A percentile compares a stretch with the other conserved stretches of the same genome.
phyloP scores from a whole-genome alignment of 2,329 filamentous ascomycete genomes.

The Ceratocystis papillata region DNA sequence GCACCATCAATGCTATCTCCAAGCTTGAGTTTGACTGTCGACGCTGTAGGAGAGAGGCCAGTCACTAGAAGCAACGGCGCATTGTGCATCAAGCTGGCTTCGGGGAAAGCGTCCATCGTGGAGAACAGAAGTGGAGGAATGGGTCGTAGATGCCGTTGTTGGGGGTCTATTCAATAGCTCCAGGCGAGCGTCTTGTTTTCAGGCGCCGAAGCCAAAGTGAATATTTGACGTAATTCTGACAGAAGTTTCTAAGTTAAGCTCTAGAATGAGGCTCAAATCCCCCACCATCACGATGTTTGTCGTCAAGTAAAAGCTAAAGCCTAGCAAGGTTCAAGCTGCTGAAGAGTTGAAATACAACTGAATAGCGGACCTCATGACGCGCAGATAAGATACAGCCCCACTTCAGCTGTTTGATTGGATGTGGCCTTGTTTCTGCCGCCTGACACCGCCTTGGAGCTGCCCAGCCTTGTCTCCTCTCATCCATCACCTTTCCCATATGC shows the following conservation, averaged over 20 bases:
- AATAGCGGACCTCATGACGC: constrained; percentile 19
- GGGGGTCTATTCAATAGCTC: not conserved
- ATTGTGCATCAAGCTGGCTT: constrained; percentile 74
- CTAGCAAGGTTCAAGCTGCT: not conserved
- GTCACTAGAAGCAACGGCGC: constrained; percentile 74
- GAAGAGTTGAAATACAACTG: not conserved
- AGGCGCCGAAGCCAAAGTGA: too few relatives aligned
- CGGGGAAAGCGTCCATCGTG: constrained; percentile 67
- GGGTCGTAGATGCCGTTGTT: not conserved
- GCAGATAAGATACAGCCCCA: constrained; percentile 16
- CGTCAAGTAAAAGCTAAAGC: not conserved
- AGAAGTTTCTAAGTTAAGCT: too few relatives aligned
- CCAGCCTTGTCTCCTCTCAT: not conserved
- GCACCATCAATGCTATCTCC: constrained; percentile 14
- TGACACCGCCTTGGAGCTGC: constrained; percentile 17
- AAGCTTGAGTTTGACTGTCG: constrained; percentile 12
- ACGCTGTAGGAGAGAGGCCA: constrained; percentile 44
- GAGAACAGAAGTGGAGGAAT: not conserved
- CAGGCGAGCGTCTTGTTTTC: not conserved
- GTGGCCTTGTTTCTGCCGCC: constrained; percentile 17
- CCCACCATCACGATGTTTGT: constrained; percentile 17
- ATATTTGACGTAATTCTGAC: too few relatives aligned
- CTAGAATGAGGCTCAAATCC: not conserved
- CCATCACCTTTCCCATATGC: not conserved
- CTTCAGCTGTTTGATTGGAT: constrained; percentile 15